These are phyloP conservation scores for Russula olivacea DNA, from an alignment of 768 basidiomycete genomes.

Conservation along the genomic window DNA sequence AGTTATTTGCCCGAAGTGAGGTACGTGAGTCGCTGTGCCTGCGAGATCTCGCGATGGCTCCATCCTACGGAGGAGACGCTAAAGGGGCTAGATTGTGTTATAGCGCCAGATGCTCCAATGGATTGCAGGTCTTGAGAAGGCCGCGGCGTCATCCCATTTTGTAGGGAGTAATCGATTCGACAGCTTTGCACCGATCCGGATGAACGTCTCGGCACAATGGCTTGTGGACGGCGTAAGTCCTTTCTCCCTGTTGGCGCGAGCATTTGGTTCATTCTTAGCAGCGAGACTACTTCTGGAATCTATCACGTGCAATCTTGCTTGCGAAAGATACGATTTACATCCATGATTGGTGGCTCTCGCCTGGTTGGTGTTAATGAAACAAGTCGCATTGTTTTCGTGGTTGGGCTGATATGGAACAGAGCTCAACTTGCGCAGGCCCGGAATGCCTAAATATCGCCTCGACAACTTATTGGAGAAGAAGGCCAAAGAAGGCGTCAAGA, in stretches of 20 bases:
- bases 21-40: constrained; percentile 34
- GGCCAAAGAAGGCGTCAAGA: constrained; percentile 92
- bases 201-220: constrained; percentile 96
- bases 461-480: constrained; percentile 84
- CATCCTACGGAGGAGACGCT: neutral
- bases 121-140: constrained; percentile 85
- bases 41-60: neutral
- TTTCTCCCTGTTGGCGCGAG: neutral
- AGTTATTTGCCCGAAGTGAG: constrained; percentile 83
- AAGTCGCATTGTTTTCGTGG: neutral
- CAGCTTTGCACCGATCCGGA: constrained; percentile 87
- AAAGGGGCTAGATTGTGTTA: neutral
- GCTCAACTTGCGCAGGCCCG: constrained; percentile 77
- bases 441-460: constrained; percentile 78
- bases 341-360: constrained; percentile 98
- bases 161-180: constrained; percentile 80
- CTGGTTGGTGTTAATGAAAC: constrained; percentile 42
- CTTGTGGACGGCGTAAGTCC: constrained; percentile 86
- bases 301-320: constrained; percentile 83
- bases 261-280: constrained; percentile 30
- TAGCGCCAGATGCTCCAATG: constrained; percentile 96
- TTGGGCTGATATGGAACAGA: constrained; percentile 39
- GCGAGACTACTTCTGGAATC: constrained; percentile 98
- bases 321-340: constrained; percentile 89
- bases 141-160: constrained; percentile 71